Evolutionary conservation across 352 stramenopile genomes (phyloP), one percentile per base, ranked within the genome.

Genomic region (Pythium volutum): DNA sequence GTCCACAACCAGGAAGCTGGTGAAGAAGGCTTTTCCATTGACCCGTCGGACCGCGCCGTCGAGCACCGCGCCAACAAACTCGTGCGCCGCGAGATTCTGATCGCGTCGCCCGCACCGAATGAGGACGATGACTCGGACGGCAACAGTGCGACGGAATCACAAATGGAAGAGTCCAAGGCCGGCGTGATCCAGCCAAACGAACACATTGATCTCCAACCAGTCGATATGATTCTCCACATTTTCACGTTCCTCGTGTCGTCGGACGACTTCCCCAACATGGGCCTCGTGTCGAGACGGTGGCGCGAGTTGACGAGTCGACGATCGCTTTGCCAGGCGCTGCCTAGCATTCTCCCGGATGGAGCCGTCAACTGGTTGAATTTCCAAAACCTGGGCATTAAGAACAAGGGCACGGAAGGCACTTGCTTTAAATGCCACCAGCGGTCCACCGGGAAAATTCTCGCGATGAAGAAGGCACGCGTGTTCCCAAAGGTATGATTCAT

Each of bases 341-440:
- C 77, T 2, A 88, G 81, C 56, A 82, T 84, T 46, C 73, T 81
- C 8, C 70, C 79, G 0, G 86, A 93, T 57, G 87, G 87, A 14
- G 84, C 76, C 0, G 85, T 96, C 38, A 93, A 94, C 50, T 92
- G 81, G 81, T 74, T 90, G 38, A 93, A 92, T 59, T 96, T 96
- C 45, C 88, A 89, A 49, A 95, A 93, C 59, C 59, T 96, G 31
- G 87, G 87, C 20, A 88, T 96, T 50, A 96, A 95, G 62, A 95
- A 95, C 75, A 93, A 95, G 57, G 88, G 88, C 29, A 96, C 88
- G 2, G 87, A 96, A 57, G 88, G 88, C 41, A 93, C 79, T 0
- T 95, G 85, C 52, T 94, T 94, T 51, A 93, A 93, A 62, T 93
- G 87, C 61, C 81, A 81, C 62, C 84, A 96, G 62, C 79, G 87